Evolutionary conservation across 768 basidiomycete genomes (phyloP).

Genomic region (Imleria badia): DNA sequence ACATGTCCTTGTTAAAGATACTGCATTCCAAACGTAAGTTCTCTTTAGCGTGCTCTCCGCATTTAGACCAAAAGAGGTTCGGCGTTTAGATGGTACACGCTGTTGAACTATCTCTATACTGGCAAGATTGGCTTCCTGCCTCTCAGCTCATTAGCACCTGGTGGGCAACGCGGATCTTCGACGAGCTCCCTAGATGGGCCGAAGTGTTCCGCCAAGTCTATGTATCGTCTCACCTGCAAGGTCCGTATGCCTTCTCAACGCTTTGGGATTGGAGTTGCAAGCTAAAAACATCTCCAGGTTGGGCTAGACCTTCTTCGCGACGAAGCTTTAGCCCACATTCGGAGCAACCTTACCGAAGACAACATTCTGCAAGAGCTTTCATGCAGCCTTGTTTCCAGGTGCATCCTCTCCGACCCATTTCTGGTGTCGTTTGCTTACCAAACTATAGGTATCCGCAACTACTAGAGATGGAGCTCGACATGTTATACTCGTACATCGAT

Average conservation of each 20-base stretch:
- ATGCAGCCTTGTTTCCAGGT: slow-evolving; percentile 19
- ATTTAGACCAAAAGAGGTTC: neutral
- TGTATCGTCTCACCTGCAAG: slow-evolving; percentile 42
- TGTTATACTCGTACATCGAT: slow-evolving; percentile 12
- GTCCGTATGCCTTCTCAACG: slow-evolving; percentile 12
- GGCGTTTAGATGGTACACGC: slow-evolving; percentile 34
- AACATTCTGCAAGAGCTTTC: slow-evolving; percentile 22
- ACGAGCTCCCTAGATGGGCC: slow-evolving; percentile 4
- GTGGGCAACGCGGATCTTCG: neutral
- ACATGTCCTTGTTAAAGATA: slow-evolving; percentile 22
- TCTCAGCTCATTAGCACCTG: slow-evolving; percentile 17
- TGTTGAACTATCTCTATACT: slow-evolving; percentile 41
- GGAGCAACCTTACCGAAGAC: slow-evolving; percentile 12
- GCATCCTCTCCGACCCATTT: neutral
- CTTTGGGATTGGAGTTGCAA: neutral
- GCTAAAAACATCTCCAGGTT: slow-evolving; percentile 4
- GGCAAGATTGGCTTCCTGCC: slow-evolving; percentile 32
- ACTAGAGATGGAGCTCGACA: slow-evolving; percentile 21
- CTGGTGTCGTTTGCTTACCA: neutral
- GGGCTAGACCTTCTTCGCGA: slow-evolving; percentile 18
- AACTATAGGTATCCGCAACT: slow-evolving; percentile 10
- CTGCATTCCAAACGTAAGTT: slow-evolving; percentile 27
- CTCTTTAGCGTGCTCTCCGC: neutral
- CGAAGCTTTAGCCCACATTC: slow-evolving; percentile 13
- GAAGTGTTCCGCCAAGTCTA: slow-evolving; percentile 42